Conservation (phyloP, 306 rosid species). For the Dicorynia guianensis region DNA sequence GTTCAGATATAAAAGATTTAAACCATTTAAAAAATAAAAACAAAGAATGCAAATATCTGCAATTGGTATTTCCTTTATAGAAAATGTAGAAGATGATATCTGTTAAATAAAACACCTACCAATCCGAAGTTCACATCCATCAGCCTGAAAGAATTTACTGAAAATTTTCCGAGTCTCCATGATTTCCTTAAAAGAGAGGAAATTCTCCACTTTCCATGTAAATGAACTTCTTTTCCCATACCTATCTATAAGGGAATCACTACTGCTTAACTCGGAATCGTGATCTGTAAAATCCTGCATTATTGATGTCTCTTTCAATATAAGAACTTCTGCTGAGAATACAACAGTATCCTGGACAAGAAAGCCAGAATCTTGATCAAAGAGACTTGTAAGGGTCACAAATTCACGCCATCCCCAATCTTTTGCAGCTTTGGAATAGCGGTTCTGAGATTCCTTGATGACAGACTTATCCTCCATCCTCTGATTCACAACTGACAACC, state of each 20-base stretch:
- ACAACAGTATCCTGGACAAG: slow-evolving; percentile 94
- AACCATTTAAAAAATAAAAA: too few species aligned
- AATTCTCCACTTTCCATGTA: slow-evolving; percentile 99
- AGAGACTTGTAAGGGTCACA: slow-evolving; percentile 98
- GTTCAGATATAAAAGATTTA: neutral
- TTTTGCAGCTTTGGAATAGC: slow-evolving; percentile 99
- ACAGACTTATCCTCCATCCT: slow-evolving; percentile 93
- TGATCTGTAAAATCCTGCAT: slow-evolving; percentile 84
- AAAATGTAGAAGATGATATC: slow-evolving; percentile 34
- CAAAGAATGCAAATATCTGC: slow-evolving; percentile 41
- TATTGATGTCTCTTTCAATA: slow-evolving; percentile 90
- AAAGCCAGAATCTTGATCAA: slow-evolving; percentile 99
- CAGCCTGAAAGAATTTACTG: slow-evolving; percentile 99
- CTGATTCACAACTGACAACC: slow-evolving; percentile 95
- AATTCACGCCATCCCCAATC: slow-evolving; percentile 99
- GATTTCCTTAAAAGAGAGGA: slow-evolving; percentile 94
- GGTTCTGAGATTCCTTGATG: slow-evolving; percentile 98
- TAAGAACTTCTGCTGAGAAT: slow-evolving; percentile 97
- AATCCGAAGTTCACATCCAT: slow-evolving; percentile 99
- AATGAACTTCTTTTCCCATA: slow-evolving; percentile 75
- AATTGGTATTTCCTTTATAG: slow-evolving; percentile 24
- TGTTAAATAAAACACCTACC: slow-evolving; percentile 61
- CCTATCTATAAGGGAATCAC: slow-evolving; percentile 61
- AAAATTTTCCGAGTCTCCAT: slow-evolving; percentile 98
- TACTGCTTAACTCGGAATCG: slow-evolving; percentile 59